These are phyloP conservation scores for Neopestalotiopsis clavispora DNA, from an alignment of 2,329 filamentous ascomycete species.

Conservation along the genomic window DNA sequence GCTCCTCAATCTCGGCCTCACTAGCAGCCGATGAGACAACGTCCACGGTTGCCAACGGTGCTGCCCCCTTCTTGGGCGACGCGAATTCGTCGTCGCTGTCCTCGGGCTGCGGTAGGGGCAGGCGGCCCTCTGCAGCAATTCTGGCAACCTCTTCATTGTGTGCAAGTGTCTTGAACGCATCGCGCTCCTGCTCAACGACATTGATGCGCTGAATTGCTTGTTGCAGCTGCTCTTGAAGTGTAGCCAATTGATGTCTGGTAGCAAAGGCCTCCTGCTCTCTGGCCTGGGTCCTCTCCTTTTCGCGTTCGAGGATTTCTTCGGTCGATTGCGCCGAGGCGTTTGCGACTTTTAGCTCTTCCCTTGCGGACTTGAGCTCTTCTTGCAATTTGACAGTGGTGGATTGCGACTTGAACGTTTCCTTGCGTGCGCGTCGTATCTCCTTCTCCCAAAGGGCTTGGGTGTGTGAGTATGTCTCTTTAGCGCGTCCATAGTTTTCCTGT, in stretches of 20 bases:
- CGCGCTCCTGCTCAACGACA: slow-evolving; percentile 74
- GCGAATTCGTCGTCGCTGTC: slow-evolving; percentile 64
- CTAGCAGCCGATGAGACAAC: slow-evolving; percentile 59
- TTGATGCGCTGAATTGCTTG: slow-evolving; percentile 67
- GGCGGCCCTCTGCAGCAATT: slow-evolving; percentile 72
- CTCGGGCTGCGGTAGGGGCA: slow-evolving; percentile 63
- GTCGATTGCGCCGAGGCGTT: slow-evolving; percentile 58
- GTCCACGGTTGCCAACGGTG: slow-evolving; percentile 53
- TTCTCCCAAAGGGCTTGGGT: slow-evolving; percentile 75
- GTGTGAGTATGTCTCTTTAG: slow-evolving; percentile 72
- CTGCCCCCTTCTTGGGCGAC: slow-evolving; percentile 61
- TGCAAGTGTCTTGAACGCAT: slow-evolving; percentile 73
- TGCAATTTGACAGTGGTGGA: slow-evolving; percentile 73
- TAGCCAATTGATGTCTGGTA: slow-evolving; percentile 68
- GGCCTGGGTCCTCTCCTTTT: slow-evolving; percentile 64
- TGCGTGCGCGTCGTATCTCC: slow-evolving; percentile 70
- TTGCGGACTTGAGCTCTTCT: slow-evolving; percentile 65
- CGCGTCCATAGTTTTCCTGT: slow-evolving; percentile 72
- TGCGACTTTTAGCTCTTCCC: slow-evolving; percentile 70
- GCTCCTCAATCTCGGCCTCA: slow-evolving; percentile 64
- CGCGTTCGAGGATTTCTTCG: slow-evolving; percentile 65
- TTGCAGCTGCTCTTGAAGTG: slow-evolving; percentile 69
- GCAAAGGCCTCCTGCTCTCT: slow-evolving; percentile 74
- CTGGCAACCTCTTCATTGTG: slow-evolving; percentile 76
- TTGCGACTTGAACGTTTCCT: slow-evolving; percentile 78